Percentiles rank a stretch among this genome's conserved stretches.
These are phyloP conservation scores for Umbelopsis sp. DNA, from an alignment of 192 early-diverging fungal genomes.

Conservation along the genomic window DNA sequence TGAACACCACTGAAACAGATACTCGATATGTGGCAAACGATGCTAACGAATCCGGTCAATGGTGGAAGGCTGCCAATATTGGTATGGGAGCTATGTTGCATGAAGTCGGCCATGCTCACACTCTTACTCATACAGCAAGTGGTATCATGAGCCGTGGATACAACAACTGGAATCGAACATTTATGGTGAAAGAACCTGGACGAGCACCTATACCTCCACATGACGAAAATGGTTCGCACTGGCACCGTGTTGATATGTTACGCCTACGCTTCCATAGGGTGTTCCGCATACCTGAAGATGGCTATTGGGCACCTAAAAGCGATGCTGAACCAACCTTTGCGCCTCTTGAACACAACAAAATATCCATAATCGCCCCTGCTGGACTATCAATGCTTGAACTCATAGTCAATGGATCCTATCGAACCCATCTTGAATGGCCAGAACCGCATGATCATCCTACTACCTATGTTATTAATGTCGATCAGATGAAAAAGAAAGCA, in stretches of 20 bases:
- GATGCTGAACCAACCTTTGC: conserved; percentile 19
- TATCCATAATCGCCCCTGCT: conserved; percentile 36
- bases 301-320: conserved; percentile 1
- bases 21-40: conserved; percentile 62
- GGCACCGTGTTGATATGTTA: conserved; percentile 63
- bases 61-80: conserved; percentile 65
- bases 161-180: conserved; percentile 68
- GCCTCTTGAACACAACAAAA: conserved; percentile 38
- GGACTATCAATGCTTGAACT: conserved; percentile 64
- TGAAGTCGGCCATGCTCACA: conserved; percentile 68
- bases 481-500: background rate
- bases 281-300: conserved; percentile 57
- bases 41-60: conserved; percentile 55
- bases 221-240: conserved; percentile 65
- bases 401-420: conserved; percentile 48
- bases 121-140: conserved; percentile 57
- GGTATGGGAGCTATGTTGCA: conserved; percentile 77
- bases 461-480: background rate
- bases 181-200: conserved; percentile 60
- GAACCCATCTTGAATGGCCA: conserved; percentile 56
- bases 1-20: conserved; percentile 59
- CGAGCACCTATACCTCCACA: conserved; percentile 47
- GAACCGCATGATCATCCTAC: conserved; percentile 29
- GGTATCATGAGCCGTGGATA: conserved; percentile 68
- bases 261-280: conserved; percentile 60